A percentile compares a stretch with the other conserved stretches of the same genome.
These are phyloP conservation scores for Phytophthora fragariaefolia DNA, from an alignment of 352 stramenopile species.

Conservation along the genomic window DNA sequence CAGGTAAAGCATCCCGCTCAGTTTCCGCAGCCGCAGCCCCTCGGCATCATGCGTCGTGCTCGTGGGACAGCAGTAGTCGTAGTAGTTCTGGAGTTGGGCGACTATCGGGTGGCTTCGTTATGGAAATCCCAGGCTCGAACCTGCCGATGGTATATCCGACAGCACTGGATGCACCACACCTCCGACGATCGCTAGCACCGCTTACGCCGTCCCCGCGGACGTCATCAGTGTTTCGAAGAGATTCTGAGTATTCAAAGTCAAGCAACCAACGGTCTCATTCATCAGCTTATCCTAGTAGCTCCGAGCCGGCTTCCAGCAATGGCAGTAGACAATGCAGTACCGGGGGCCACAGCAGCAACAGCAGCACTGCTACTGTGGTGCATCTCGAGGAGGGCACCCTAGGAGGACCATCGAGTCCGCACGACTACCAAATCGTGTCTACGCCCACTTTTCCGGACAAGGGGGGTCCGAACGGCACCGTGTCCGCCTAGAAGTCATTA, in stretches of 20 bases:
- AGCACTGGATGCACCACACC: conserved; percentile 26
- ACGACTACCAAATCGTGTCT: conserved; percentile 63
- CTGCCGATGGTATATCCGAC: conserved; percentile 27
- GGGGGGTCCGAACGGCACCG: conserved; percentile 20
- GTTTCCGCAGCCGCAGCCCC: conserved; percentile 5
- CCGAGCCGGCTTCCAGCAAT: conserved; percentile 10
- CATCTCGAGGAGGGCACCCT: conserved; percentile 36
- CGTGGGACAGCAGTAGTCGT: conserved; percentile 27
- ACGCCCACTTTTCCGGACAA: conserved; percentile 74
- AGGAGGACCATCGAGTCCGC: conserved; percentile 31
- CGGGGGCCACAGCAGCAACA: conserved; percentile 13
- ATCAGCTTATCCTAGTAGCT: conserved; percentile 12
- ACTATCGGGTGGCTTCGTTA: conserved; percentile 51
- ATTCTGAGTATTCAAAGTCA: conserved; percentile 39
- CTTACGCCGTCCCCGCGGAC: conserved; percentile 35
- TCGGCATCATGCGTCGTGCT: conserved; percentile 25
- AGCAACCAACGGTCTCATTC: conserved; percentile 24
- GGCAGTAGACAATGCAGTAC: conserved; percentile 10
- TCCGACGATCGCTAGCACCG: conserved; percentile 43
- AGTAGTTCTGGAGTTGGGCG: conserved; percentile 38
- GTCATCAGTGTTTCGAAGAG: conserved; percentile 34
- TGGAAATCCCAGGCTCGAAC: conserved; percentile 43
- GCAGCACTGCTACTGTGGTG: conserved; percentile 18
- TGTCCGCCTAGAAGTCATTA: conserved; percentile 42
- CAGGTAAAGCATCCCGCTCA: conserved; percentile 1